Conservation (phyloP, 1,284 basidiomycete genomes). For the Melampsora americana region DNA sequence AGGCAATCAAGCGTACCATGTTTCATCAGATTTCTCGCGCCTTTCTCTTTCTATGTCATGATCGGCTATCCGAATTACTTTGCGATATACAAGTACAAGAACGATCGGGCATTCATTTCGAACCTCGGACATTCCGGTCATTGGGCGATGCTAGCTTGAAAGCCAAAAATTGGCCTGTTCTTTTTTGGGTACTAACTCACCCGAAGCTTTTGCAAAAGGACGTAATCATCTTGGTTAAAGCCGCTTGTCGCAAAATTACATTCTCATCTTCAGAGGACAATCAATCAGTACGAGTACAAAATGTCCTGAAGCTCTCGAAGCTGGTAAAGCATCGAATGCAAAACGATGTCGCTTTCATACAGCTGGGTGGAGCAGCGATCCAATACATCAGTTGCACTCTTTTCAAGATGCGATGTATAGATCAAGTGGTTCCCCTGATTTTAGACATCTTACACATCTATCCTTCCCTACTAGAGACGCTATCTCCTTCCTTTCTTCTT, state of each 20-base stretch:
- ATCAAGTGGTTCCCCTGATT: conserved; percentile 15
- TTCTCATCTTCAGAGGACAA: conserved; percentile 34
- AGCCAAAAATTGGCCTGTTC: conserved; percentile 29
- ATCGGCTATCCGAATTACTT: conserved; percentile 1
- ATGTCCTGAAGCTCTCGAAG: not conserved
- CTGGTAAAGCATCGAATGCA: conserved; percentile 8
- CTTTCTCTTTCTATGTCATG: conserved; percentile 28
- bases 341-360: conserved; percentile 16
- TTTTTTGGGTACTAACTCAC: conserved; percentile 19
- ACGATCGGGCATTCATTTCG: conserved; percentile 1
- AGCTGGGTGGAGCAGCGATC: conserved; percentile 8
- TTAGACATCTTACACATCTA: conserved; percentile 21
- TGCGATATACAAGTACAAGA: conserved; percentile 9
- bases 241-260: conserved; percentile 24
- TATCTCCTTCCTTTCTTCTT: conserved; percentile 27
- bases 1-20: conserved; percentile 9
- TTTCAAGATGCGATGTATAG: conserved; percentile 26
- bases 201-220: conserved; percentile 12
- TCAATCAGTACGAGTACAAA: conserved; percentile 27
- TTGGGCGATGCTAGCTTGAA: conserved; percentile 26
- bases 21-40: conserved; percentile 19
- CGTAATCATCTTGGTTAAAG: conserved; percentile 22
- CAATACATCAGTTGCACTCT: conserved; percentile 20
- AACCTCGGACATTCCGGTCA: conserved; percentile 19
- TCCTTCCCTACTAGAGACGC: conserved; percentile 1